phyloP scores from a whole-genome alignment of 345 rosid genomes.

The Citrus glauca region DNA sequence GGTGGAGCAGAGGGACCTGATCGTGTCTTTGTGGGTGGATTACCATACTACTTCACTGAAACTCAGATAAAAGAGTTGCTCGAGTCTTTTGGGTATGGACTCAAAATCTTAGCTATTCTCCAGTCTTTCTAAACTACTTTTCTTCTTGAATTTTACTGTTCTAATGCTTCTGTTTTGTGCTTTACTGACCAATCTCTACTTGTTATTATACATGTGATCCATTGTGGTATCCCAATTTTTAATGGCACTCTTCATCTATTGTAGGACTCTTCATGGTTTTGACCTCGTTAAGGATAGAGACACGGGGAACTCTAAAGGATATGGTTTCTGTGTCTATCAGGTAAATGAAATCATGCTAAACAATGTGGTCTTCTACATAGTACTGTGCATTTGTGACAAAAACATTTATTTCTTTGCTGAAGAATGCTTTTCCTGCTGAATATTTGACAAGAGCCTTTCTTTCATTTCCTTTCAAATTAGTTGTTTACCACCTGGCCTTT shows the following conservation, averaged over 20 bases:
- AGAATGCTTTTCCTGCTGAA: background rate
- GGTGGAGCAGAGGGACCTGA: slow-evolving; percentile 34
- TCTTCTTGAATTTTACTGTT: background rate
- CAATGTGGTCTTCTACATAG: background rate
- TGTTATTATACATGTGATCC: background rate
- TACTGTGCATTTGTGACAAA: background rate
- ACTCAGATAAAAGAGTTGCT: slow-evolving; percentile 32
- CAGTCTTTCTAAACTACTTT: background rate
- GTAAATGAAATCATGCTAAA: slow-evolving; percentile 8
- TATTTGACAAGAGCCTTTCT: background rate
- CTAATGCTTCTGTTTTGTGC: background rate
- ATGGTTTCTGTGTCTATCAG: slow-evolving; percentile 27
- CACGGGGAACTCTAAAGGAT: slow-evolving; percentile 31
- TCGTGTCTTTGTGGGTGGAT: slow-evolving; percentile 37
- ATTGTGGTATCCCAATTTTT: background rate
- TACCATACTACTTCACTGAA: slow-evolving; percentile 35
- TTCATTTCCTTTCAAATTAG: background rate
- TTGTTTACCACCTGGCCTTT: background rate
- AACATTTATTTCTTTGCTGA: background rate
- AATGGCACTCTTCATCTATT: slow-evolving; percentile 2
- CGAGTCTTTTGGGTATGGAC: slow-evolving; percentile 29
- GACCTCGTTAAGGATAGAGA: slow-evolving; percentile 34
- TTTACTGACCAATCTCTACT: background rate
- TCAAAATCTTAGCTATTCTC: background rate
- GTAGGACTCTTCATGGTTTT: slow-evolving; percentile 28